These are phyloP conservation scores for Oryza meyeriana DNA, from an alignment of 176 grass and related monocot species.

Conservation along the genomic window DNA sequence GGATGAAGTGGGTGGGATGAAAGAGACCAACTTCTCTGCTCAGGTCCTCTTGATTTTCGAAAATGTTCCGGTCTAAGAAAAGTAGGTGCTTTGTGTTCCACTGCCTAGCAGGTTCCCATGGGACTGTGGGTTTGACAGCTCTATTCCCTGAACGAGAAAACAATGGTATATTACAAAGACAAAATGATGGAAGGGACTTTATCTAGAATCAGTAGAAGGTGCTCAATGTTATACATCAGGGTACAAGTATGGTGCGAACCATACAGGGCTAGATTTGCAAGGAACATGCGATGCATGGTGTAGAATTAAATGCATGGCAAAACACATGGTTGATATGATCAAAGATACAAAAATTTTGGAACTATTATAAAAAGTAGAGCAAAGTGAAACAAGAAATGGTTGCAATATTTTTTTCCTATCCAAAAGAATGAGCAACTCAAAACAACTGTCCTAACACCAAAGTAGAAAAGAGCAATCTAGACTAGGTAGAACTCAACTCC, in stretches of 20 bases:
- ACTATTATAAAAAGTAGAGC: not conserved
- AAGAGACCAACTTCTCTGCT: not conserved
- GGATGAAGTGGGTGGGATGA: not conserved
- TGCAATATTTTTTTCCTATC: not conserved
- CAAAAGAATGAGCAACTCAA: not conserved
- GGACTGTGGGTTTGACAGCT: slow-evolving; percentile 62
- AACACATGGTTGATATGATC: not conserved
- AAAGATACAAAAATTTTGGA: not conserved
- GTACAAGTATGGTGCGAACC: not conserved
- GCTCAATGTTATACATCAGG: not conserved
- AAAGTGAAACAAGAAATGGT: not conserved
- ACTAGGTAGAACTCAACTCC: not conserved
- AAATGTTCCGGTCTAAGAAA: slow-evolving; percentile 66
- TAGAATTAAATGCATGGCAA: not conserved
- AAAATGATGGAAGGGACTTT: not conserved
- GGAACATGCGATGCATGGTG: not conserved
- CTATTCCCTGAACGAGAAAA: slow-evolving; percentile 48
- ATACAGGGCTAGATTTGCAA: not conserved
- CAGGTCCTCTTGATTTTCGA: slow-evolving; percentile 57
- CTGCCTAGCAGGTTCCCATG: slow-evolving; percentile 47
- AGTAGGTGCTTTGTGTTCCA: slow-evolving; percentile 64
- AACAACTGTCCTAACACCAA: not conserved
- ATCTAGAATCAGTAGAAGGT: not conserved
- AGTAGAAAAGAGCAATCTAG: not conserved
- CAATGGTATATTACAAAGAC: not conserved